These are phyloP conservation scores for Russula emetica DNA, from an alignment of 768 basidiomycete genomes.

Conservation along the genomic window DNA sequence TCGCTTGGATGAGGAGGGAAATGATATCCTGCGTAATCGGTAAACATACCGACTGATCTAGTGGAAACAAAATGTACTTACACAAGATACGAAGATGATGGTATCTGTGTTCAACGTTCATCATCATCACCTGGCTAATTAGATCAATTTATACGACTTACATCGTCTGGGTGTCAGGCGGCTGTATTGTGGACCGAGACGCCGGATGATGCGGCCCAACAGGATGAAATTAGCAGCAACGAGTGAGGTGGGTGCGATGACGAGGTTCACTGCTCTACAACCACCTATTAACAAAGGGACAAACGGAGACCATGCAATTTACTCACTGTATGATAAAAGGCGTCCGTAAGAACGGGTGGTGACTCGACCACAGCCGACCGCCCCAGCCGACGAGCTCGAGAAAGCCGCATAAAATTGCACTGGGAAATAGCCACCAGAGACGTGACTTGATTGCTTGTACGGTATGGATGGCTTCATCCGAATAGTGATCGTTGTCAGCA, in stretches of 20 bases:
- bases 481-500: not conserved
- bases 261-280: conserved; percentile 11
- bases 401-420: conserved; percentile 17
- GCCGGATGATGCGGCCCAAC: conserved; percentile 22
- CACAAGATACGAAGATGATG: conserved; percentile 21
- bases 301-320: not conserved
- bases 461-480: conserved; percentile 11
- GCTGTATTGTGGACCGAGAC: conserved; percentile 23
- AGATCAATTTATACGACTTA: conserved; percentile 1
- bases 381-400: conserved; percentile 24
- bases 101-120: conserved; percentile 13
- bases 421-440: conserved; percentile 28
- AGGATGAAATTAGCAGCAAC: conserved; percentile 27
- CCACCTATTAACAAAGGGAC: not conserved
- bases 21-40: conserved; percentile 20
- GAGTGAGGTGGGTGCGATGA: conserved; percentile 26
- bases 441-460: conserved; percentile 33
- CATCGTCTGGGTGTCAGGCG: conserved; percentile 23
- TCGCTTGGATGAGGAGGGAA: conserved; percentile 18
- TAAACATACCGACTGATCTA: not conserved
- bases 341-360: conserved; percentile 2
- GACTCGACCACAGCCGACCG: conserved; percentile 22
- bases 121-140: not conserved
- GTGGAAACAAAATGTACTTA: not conserved
- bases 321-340: conserved; percentile 26